Evolutionary conservation across 495 filamentous ascomycete species (phyloP), one percentile per base, ranked within the genome.

Genomic region (Penicillium ochrochloron): DNA sequence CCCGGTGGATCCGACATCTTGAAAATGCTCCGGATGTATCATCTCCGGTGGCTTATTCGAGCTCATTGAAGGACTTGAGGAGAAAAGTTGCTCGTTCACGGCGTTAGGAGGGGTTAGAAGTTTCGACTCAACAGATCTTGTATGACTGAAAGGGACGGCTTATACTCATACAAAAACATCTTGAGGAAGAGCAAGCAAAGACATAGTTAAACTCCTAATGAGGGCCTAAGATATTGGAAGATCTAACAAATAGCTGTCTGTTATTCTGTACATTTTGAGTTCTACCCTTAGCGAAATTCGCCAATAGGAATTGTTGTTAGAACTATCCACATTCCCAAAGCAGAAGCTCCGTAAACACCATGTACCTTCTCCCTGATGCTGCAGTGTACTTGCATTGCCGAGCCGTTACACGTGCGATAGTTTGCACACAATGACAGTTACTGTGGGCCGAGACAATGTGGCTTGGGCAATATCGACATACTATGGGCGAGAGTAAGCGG

Each of bases 361-460:
- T 33, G 31, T 33, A 33, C 31, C 31, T 9, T 6, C 2, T 33
- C 5, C 31, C 31, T 31, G 31, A 33, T 33, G 31, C 14, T 17
- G 14, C 5, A 14, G 9, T 37, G 25, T 56, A 15, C 53, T 21
- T 56, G 33, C n/a, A 37, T 23, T 14, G 53, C 53, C 53, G 19
- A 37, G 53, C 14, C 33, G 11, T 37, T 10, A 42, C 37, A 53
- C 46, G 3, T 9, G 59, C 12, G 34, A n/a, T 41, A 53, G 35
- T 19, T 53, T 53, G 46, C 59, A 61, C 53, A 21, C 15, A n/a
- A n/a, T 5, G 17, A 27, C 23, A 10, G 34, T 17, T 29, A 19
- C 56, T 65, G 62, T 48, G 34, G 19, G 51, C 58, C 57, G 57
- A 65, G 52, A 50, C 44, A 27, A 61, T 37, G 31, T 27, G 46